Base-by-base conservation (phyloP, 139 green algal genomes). In the Auxenochlorella protothecoides region DNA sequence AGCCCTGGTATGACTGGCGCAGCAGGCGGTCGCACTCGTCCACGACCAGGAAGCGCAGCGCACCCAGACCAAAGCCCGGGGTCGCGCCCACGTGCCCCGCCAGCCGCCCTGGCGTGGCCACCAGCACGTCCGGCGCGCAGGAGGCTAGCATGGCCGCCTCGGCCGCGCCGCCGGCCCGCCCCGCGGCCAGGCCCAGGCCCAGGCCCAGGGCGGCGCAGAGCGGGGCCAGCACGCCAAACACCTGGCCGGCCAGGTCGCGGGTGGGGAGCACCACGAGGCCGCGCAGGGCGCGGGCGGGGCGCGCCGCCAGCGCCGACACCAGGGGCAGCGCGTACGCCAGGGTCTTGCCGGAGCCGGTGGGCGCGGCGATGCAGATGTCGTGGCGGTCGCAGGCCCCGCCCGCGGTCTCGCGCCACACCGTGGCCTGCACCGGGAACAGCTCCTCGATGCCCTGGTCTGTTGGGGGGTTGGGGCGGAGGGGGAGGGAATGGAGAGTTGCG, bases 11-110 rank as follows among this genome's bases (percentile, higher is more conserved):
- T n/a, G 80, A 76, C 84, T 98, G 93, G 2, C 89, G 79, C 74
- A 98, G 85, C 73, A 98, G 82, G 4, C 93, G 76, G 74, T 98
- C 93, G 5, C 88, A 86, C 79, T 97, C 93, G 63, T 97, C 93
- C 7, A 98, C 86, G 5, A 97, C 85, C 68, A 96, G 78, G 74
- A 91, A 93, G 9, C 75, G 73, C 2, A 96, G 76, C 66, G 76
- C 59, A 2, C 61, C 5, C 10, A 95, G 68, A 11, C 53, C 79
- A 59, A 84, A 79, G 12, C 82, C 82, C 2, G 69, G 65, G 2
- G 76, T 86, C 53, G 64, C 55, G 65, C 85, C 74, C 44, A 96
- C 71, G 68, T 95, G 90, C 3, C 85, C 80, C 66, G 91, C 80
- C 27, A 96, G 81, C 0, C 90, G 81, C 5, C 90, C 90, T 15